Evolutionary conservation across 768 basidiomycete species (phyloP), one percentile per base, ranked within the genome.

Genomic region (Lanmaoa pseudosensibilis): DNA sequence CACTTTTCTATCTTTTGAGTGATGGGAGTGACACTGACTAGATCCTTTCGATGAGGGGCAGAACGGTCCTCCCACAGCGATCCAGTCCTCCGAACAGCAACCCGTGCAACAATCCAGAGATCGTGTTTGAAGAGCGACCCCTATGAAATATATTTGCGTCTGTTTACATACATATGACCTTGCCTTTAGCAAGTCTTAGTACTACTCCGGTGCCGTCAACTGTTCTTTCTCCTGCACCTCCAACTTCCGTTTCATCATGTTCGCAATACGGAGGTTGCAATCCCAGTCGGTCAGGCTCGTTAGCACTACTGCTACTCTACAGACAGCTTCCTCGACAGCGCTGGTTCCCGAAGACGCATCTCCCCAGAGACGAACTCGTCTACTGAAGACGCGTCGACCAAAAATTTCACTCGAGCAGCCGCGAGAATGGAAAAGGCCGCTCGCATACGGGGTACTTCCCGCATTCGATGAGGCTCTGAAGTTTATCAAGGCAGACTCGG

Each of bases 401-500:
- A 57, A 69, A 15, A 86, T 87, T 47, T 80, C 79, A 23, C 66
- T 78, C 10, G 73, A 74, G 41, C 73, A 72, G 1, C 86, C 85
- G 2, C 77, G 83, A 23, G 69, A 81, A 70, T 92, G 87, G 87
- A 83, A 82, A 46, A 65, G 81, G 16, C 86, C 90, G 5, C 69
- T 92, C 5, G 79, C 76, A 13, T 69, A 70, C 21, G 87, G 87
- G 7, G 80, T 85, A 9, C 71, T 92, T 27, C 88, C 88, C 3
- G 88, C 85, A 5, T 97, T 93, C 65, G 96, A 98, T 73, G 81
- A 88, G 52, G 94, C 95, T 1, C 73, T 98, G 43, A 77, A 82
- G 56, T 77, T 86, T 61, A 82, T 98, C 54, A 75, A 78, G 32
- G 65, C 71, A 16, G 92, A 97, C 74, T 82, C 86, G 39, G 65